Evolutionary conservation across 768 basidiomycete genomes (phyloP).

Genomic region (Tricholoma sp.): DNA sequence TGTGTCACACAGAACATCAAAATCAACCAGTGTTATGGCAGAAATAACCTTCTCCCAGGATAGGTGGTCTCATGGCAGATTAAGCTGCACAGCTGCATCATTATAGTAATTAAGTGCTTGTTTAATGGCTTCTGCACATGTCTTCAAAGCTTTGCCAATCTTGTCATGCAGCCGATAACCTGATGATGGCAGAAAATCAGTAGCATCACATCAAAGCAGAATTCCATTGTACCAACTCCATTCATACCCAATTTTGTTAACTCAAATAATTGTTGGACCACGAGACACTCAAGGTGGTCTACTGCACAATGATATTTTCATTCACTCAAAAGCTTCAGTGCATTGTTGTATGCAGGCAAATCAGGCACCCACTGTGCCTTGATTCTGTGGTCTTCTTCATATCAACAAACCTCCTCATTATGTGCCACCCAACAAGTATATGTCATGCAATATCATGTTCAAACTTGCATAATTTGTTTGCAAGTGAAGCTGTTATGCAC

Average conservation of each 20-base stretch:
- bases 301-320: too few relatives aligned
- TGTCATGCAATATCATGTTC: constrained; percentile 18
- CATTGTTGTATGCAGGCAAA: too few relatives aligned
- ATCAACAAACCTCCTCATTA: too few relatives aligned
- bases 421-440: too few relatives aligned
- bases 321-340: too few relatives aligned
- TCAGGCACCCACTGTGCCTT: too few relatives aligned
- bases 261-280: too few relatives aligned
- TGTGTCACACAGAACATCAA: not conserved
- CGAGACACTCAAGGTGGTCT: too few relatives aligned
- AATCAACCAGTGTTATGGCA: not conserved
- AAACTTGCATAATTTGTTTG: constrained; percentile 11
- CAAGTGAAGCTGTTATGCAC: constrained; percentile 12
- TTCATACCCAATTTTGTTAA: constrained; percentile 30
- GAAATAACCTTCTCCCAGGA: not conserved
- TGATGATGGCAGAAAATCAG: constrained; percentile 6
- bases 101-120: constrained; percentile 27
- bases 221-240: not conserved
- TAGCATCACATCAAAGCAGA: not conserved
- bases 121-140: constrained; percentile 25
- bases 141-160: constrained; percentile 29
- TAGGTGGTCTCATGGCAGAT: not conserved
- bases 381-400: too few relatives aligned
- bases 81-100: constrained; percentile 12
- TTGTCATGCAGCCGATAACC: constrained; percentile 29